Evolutionary conservation across 1,139 yeast species (phyloP).

Genomic region (Insectozyma bohioensis): DNA sequence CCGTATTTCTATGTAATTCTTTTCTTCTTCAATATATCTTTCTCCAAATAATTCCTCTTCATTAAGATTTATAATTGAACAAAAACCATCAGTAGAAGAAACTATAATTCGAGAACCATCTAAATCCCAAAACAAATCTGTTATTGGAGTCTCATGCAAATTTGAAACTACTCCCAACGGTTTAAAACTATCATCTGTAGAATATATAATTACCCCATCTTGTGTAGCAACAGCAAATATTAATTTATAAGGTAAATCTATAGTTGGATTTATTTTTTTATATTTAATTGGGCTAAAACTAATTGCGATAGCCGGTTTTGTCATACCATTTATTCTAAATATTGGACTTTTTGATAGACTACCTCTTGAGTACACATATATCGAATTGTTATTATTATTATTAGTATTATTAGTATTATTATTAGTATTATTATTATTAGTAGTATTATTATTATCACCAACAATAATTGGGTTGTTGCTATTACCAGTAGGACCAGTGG

Average conservation of each 20-base stretch:
- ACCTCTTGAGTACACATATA: conserved; percentile 70
- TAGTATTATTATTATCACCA: too few relatives aligned
- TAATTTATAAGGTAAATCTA: conserved; percentile 65
- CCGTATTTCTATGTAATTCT: too few relatives aligned
- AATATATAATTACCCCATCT: conserved; percentile 81
- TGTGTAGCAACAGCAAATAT: conserved; percentile 92
- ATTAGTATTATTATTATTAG: too few relatives aligned
- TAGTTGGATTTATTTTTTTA: conserved; percentile 21
- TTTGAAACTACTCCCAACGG: conserved; percentile 79
- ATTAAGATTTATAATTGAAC: conserved; percentile 63
- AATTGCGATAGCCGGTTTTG: conserved; percentile 82
- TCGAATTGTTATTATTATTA: conserved; percentile 74
- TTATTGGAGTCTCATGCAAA: conserved; percentile 82
- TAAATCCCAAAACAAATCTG: conserved; percentile 82
- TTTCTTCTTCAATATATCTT: conserved; percentile 8
- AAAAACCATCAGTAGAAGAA: conserved; percentile 94
- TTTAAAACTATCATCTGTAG: conserved; percentile 56
- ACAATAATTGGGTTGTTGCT: too few relatives aligned
- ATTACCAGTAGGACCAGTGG: too few relatives aligned
- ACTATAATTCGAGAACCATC: conserved; percentile 73
- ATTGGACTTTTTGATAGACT: conserved; percentile 70
- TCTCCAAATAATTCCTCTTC: conserved; percentile 56
- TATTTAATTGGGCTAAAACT: conserved; percentile 72
- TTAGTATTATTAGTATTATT: too few relatives aligned
- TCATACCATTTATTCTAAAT: conserved; percentile 74